Percentiles rank a stretch among this genome's conserved stretches.
These are phyloP conservation scores for Kockiozyma suomiensis DNA, from an alignment of 805 yeast genomes.

Conservation along the genomic window DNA sequence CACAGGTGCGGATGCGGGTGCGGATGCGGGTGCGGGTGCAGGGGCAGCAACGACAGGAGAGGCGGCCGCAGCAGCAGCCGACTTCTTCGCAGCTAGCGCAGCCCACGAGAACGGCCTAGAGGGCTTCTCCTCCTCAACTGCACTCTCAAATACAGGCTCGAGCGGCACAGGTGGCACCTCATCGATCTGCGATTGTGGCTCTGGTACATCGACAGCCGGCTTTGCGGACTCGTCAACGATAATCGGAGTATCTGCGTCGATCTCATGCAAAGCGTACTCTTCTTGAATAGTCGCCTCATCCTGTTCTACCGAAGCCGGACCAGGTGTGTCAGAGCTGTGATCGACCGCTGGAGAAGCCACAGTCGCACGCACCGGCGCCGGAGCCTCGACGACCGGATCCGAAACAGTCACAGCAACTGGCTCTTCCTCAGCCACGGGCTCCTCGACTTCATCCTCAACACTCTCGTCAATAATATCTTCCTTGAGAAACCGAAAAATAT, in stretches of 20 bases:
- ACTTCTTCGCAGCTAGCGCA: constrained; percentile 35
- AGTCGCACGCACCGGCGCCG: constrained; percentile 10
- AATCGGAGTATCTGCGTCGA: constrained; percentile 39
- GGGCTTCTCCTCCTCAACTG: constrained; percentile 8
- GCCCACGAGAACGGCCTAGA: constrained; percentile 40
- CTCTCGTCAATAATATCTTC: constrained; percentile 39
- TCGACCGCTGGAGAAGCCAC: constrained; percentile 6
- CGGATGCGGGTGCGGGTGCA: too few species aligned
- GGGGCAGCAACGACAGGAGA: constrained; percentile 27
- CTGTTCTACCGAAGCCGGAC: constrained; percentile 69
- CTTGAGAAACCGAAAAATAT: constrained; percentile 44
- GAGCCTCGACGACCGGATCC: constrained; percentile 5
- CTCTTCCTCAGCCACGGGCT: constrained; percentile 3
- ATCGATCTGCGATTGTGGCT: constrained; percentile 22
- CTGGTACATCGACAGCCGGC: constrained; percentile 24
- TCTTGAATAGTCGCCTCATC: constrained; percentile 90
- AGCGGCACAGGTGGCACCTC: constrained; percentile 26
- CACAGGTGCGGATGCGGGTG: constrained; percentile 25
- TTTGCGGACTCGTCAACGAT: constrained; percentile 9
- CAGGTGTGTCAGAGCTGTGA: constrained; percentile 19
- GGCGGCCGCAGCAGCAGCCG: constrained; percentile 31
- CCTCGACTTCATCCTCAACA: constrained; percentile 19
- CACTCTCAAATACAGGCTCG: constrained; percentile 11
- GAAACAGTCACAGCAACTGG: neutral
- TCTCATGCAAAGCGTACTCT: constrained; percentile 83